Base-by-base conservation (phyloP, 495 filamentous ascomycete species). In the Penicillium chermesinum region DNA sequence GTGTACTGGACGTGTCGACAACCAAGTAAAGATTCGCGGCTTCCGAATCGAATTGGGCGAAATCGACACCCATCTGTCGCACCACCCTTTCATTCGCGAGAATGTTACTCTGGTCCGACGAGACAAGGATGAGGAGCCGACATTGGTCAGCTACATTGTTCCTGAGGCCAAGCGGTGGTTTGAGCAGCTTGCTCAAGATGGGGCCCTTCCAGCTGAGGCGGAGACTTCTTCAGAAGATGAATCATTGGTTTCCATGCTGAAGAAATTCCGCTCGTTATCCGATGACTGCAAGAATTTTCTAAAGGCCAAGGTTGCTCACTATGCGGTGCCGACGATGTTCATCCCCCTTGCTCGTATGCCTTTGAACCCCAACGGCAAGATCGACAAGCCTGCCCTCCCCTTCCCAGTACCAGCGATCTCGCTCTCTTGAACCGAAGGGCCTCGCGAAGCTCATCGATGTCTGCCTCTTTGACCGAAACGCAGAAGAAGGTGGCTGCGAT, bases 21-120 rank as follows among this genome's bases (percentile, higher is more conserved):
- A 88, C 55, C 93, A 97, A 57, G 86, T 95, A 62, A 96, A 96
- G 72, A 95, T 97, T 52, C 85, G 91, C 41, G 91, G 91, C 4
- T 96, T 97, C 74, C 77, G 91, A 42, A 94, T 97, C 55, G 91
- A 97, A 66, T 83, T 97, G 20, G 87, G 87, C 50, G 93, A 97
- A 44, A 96, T 96, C 48, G 91, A 97, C 61, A 90, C 79, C 33
- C 83, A 91, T 57, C 72, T 96, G 15, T 84, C 82, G 35, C 79
- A 85, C 36, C 82, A 95, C 64, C 82, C 83, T 4, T 65, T 96
- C 3, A 80, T 97, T 5, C 71, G 87, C 14, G 93, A 98, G 52
- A 91, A 89, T 67, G 82, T 90, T 42, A 97, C 93, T 1, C 66
- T 98, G 2, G 83, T 96, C 0, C 74, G 87, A 48, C 79, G 93